phyloP scores from a whole-genome alignment of 352 stramenopile species.

The Phytopythium kandeliae region DNA sequence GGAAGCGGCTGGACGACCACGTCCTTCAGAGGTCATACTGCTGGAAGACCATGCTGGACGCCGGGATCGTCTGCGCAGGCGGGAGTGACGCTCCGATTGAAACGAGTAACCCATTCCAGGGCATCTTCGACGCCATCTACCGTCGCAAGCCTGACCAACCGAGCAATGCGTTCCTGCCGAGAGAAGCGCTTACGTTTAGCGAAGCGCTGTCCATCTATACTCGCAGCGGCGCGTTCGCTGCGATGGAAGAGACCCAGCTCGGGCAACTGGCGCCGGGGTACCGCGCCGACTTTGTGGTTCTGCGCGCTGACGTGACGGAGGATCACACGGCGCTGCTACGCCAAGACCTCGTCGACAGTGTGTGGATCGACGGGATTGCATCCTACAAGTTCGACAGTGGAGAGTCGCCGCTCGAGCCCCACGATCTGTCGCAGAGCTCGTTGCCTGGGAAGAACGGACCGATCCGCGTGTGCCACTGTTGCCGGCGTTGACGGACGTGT shows the following conservation, averaged over 20 bases:
- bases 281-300: constrained; percentile 67
- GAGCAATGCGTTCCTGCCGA: constrained; percentile 48
- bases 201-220: constrained; percentile 83
- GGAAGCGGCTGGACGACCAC: constrained; percentile 58
- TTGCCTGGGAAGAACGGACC: constrained; percentile 70
- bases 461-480: constrained; percentile 59
- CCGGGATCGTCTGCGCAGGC: constrained; percentile 69
- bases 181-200: constrained; percentile 64
- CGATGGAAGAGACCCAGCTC: constrained; percentile 46
- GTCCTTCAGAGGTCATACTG: constrained; percentile 72
- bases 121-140: constrained; percentile 86
- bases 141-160: constrained; percentile 44
- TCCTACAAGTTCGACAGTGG: constrained; percentile 39
- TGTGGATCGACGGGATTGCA: constrained; percentile 57
- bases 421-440: constrained; percentile 52
- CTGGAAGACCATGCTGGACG: constrained; percentile 80
- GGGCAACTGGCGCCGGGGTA: constrained; percentile 51
- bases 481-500: constrained; percentile 19
- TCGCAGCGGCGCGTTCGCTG: constrained; percentile 57
- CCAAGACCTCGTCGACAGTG: constrained; percentile 47
- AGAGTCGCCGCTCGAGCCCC: neutral
- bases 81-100: constrained; percentile 85
- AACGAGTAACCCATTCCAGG: constrained; percentile 82
- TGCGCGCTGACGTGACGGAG: constrained; percentile 45
- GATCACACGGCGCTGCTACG: constrained; percentile 34